Evolutionary conservation across 495 filamentous ascomycete genomes (phyloP).

Genomic region (Penicillium daleae): DNA sequence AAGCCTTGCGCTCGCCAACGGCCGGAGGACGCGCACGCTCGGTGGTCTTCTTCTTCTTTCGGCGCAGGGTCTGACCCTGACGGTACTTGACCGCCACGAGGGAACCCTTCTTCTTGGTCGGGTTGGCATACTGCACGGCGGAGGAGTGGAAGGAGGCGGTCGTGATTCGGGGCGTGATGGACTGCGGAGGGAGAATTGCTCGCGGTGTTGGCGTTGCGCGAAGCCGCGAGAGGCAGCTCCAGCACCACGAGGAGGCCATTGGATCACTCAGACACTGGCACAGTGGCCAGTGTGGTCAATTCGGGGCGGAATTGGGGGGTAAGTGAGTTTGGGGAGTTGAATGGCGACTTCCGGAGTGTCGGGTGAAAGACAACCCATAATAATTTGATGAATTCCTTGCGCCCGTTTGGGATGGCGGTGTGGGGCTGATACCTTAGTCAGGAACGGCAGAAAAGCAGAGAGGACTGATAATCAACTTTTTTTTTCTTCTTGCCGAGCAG

Average conservation of each 20-base stretch:
- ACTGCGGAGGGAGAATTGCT: slow-evolving; percentile 39
- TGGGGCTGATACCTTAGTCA: slow-evolving; percentile 25
- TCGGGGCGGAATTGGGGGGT: slow-evolving; percentile 28
- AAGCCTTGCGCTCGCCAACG: slow-evolving; percentile 80
- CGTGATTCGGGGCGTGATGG: slow-evolving; percentile 38
- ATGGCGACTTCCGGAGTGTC: slow-evolving; percentile 23
- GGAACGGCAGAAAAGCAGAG: slow-evolving; percentile 32
- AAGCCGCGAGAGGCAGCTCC: slow-evolving; percentile 64
- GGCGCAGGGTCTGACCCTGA: slow-evolving; percentile 46
- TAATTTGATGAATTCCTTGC: slow-evolving; percentile 41
- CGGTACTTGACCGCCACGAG: slow-evolving; percentile 38
- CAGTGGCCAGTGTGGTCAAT: slow-evolving; percentile 42
- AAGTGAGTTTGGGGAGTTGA: slow-evolving; percentile 28
- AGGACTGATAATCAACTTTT: slow-evolving; percentile 31
- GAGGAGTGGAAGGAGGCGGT: slow-evolving; percentile 53
- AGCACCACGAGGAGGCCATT: slow-evolving; percentile 72
- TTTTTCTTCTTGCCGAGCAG: slow-evolving; percentile 29
- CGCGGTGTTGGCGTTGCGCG: slow-evolving; percentile 54
- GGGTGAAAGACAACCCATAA: slow-evolving; percentile 24
- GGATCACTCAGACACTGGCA: slow-evolving; percentile 36
- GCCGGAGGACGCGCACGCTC: slow-evolving; percentile 56
- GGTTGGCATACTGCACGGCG: slow-evolving; percentile 41
- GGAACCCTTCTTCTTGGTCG: slow-evolving; percentile 43
- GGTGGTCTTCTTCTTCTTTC: slow-evolving; percentile 49
- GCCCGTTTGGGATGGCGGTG: slow-evolving; percentile 31